Evolutionary conservation across 129 eudicot species (phyloP).

Genomic region (Chrysanthemum seticuspe): DNA sequence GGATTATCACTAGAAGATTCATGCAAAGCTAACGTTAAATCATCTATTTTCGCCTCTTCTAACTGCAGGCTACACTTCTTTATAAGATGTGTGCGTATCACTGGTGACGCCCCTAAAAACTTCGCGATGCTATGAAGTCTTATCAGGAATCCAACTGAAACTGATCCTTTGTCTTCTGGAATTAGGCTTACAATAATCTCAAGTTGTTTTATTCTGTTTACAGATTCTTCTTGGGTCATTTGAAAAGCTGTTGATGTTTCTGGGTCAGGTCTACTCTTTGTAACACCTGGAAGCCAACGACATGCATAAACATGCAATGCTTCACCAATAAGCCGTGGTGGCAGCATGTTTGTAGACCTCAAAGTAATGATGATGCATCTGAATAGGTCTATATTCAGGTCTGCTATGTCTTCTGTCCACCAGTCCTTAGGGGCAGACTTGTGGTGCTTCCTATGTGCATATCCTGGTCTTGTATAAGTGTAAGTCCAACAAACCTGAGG

Average conservation of each 20-base stretch:
- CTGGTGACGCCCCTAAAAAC: conserved; percentile 48
- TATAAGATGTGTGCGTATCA: conserved; percentile 49
- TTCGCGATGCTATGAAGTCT: conserved; percentile 52
- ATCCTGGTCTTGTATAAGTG: conserved; percentile 86
- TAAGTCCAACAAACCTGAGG: conserved; percentile 78
- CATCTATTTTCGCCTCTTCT: conserved; percentile 57
- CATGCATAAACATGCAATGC: conserved; percentile 80
- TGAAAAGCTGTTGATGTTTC: conserved; percentile 41
- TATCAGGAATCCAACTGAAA: conserved; percentile 66
- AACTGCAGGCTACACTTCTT: conserved; percentile 60
- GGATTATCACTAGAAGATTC: conserved; percentile 26
- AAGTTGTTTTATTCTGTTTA: conserved; percentile 41
- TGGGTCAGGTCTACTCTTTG: conserved; percentile 19
- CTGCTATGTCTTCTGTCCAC: conserved; percentile 93
- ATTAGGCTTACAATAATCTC: conserved; percentile 62
- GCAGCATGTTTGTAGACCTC: conserved; percentile 56
- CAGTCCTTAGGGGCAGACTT: conserved; percentile 76
- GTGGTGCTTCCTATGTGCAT: conserved; percentile 44
- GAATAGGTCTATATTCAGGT: conserved; percentile 67
- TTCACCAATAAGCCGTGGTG: conserved; percentile 82
- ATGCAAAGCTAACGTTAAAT: conserved; percentile 43
- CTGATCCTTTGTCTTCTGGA: conserved; percentile 68
- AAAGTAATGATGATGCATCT: conserved; percentile 58
- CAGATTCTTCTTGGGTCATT: conserved; percentile 35
- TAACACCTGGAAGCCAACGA: conserved; percentile 63